phyloP scores from a whole-genome alignment of 129 eudicot species.

The Centella asiatica region DNA sequence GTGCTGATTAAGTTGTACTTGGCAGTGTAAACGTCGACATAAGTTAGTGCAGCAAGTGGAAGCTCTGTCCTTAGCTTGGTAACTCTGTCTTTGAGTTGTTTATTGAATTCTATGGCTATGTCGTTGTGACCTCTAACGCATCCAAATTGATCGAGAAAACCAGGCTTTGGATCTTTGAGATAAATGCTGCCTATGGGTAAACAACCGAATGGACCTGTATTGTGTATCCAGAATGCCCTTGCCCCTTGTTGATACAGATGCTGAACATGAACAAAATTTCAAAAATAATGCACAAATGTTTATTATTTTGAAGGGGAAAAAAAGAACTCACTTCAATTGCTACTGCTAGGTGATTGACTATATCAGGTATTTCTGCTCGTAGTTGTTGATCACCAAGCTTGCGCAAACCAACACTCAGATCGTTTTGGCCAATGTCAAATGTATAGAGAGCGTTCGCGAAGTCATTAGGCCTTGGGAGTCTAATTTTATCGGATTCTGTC shows the following conservation, averaged over 20 bases:
- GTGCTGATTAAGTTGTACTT: conserved; percentile 45
- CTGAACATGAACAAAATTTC: conserved; percentile 20
- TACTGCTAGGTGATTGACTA: conserved; percentile 37
- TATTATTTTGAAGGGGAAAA: too few species aligned
- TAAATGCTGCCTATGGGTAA: conserved; percentile 30
- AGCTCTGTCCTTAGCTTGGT: conserved; percentile 32
- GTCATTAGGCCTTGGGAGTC: conserved; percentile 45
- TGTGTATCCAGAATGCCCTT: conserved; percentile 55
- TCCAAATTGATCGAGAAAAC: conserved; percentile 39
- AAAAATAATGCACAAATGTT: too few species aligned
- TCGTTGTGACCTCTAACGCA: conserved; percentile 42
- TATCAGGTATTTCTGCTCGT: conserved; percentile 33
- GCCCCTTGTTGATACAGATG: conserved; percentile 54
- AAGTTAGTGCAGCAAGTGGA: conserved; percentile 48
- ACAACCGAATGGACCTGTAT: conserved; percentile 70
- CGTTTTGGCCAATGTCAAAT: conserved; percentile 66
- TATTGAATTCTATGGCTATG: conserved; percentile 43
- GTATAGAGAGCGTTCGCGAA: conserved; percentile 50
- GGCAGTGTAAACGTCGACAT: conserved; percentile 49
- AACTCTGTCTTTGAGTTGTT: conserved; percentile 38
- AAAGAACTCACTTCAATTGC: conserved; percentile 36
- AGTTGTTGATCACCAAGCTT: conserved; percentile 29
- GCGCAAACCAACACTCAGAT: conserved; percentile 44
- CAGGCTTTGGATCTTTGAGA: conserved; percentile 35
- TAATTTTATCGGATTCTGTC: conserved; percentile 24